phyloP scores from a whole-genome alignment of 345 rosid genomes.

The Excoecaria cochinchinensis region DNA sequence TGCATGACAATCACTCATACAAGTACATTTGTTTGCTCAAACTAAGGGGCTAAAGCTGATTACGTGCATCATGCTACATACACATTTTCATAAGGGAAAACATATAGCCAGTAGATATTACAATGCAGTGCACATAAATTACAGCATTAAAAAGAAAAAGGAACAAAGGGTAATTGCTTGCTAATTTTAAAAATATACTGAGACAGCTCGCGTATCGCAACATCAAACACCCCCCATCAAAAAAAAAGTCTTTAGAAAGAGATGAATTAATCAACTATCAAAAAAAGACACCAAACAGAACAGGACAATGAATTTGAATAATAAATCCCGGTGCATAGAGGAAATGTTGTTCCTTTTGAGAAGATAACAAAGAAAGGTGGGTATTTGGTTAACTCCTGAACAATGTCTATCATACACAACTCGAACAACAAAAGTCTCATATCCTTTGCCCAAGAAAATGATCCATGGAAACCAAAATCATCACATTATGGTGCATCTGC shows the following conservation, averaged over 20 bases:
- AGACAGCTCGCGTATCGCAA: not conserved
- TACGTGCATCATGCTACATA: too few relatives aligned
- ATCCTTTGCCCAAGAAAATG: conserved; percentile 15
- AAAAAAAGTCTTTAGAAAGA: not conserved
- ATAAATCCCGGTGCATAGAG: conserved; percentile 12
- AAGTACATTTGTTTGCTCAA: too few relatives aligned
- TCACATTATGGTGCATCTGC: conserved; percentile 90
- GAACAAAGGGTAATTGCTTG: not conserved
- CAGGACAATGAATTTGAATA: not conserved
- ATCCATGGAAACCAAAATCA: conserved; percentile 16
- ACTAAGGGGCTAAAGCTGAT: too few relatives aligned
- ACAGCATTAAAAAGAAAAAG: not conserved
- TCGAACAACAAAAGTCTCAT: conserved; percentile 21
- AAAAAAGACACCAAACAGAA: not conserved
- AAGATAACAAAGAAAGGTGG: not conserved
- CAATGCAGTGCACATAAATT: not conserved
- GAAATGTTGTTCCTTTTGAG: conserved; percentile 4
- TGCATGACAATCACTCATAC: too few relatives aligned
- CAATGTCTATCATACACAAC: conserved; percentile 31
- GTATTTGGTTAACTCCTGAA: conserved; percentile 21
- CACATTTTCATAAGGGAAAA: too few relatives aligned
- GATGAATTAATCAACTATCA: not conserved
- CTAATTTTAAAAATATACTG: not conserved
- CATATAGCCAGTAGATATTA: too few relatives aligned
- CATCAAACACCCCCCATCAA: not conserved